Conservation (phyloP, 2,329 filamentous ascomycete genomes). For the Colletotrichum eleusines region DNA sequence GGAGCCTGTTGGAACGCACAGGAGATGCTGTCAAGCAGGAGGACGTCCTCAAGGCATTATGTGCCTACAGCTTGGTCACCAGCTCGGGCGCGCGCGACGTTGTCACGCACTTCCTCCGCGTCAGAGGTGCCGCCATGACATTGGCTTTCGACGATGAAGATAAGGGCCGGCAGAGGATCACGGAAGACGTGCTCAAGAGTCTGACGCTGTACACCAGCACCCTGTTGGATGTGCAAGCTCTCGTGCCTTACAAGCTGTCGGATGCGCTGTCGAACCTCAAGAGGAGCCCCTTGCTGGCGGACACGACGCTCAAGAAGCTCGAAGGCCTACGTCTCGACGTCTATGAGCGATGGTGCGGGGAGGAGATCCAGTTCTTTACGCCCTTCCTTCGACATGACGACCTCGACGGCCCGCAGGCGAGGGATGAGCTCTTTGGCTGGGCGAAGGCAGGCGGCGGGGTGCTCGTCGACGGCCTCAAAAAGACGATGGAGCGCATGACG, state of each 20-base stretch:
- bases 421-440: slow-evolving; percentile 73
- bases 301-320: slow-evolving; percentile 73
- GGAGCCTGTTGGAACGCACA: slow-evolving; percentile 75
- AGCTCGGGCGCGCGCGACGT: slow-evolving; percentile 85
- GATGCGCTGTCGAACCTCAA: slow-evolving; percentile 78
- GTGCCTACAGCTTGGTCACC: slow-evolving; percentile 84
- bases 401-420: slow-evolving; percentile 69
- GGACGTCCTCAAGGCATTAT: slow-evolving; percentile 78
- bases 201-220: slow-evolving; percentile 82
- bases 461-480: slow-evolving; percentile 71
- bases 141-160: slow-evolving; percentile 67
- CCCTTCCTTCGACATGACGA: slow-evolving; percentile 90
- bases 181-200: slow-evolving; percentile 69
- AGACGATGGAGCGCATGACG: slow-evolving; percentile 68
- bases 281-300: slow-evolving; percentile 77
- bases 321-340: slow-evolving; percentile 83
- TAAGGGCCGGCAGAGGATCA: slow-evolving; percentile 54
- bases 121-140: slow-evolving; percentile 77
- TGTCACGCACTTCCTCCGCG: slow-evolving; percentile 80
- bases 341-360: slow-evolving; percentile 82
- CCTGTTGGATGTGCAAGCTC: slow-evolving; percentile 78
- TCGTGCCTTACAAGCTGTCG: slow-evolving; percentile 79
- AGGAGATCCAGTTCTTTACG: slow-evolving; percentile 86
- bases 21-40: slow-evolving; percentile 62
- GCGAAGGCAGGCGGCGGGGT: slow-evolving; percentile 69